Conservation (phyloP, 805 yeast genomes). For the Barnettozyma wickerhamii region DNA sequence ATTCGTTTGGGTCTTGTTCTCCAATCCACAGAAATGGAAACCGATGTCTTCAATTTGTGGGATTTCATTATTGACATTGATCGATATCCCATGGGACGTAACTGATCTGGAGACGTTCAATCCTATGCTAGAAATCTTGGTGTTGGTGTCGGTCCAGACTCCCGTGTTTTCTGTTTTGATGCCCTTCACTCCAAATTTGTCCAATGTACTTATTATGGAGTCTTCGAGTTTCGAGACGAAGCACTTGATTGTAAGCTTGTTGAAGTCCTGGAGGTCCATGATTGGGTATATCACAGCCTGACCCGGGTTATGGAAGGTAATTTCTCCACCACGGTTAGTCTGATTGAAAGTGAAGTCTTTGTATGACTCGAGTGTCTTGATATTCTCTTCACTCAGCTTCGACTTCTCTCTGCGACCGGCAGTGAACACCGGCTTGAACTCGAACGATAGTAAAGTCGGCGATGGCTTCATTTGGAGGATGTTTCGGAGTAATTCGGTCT, state of each 20-base stretch:
- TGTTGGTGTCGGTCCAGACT: slow-evolving; percentile 63
- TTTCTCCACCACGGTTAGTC: slow-evolving; percentile 89
- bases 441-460: slow-evolving; percentile 75
- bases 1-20: slow-evolving; percentile 54
- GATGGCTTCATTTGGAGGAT: slow-evolving; percentile 47
- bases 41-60: slow-evolving; percentile 55
- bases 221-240: slow-evolving; percentile 61
- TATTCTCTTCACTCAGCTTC: slow-evolving; percentile 32
- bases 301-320: slow-evolving; percentile 96
- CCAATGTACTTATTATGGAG: slow-evolving; percentile 47
- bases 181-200: slow-evolving; percentile 38
- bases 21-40: slow-evolving; percentile 83
- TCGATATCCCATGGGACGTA: slow-evolving; percentile 85
- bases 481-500: slow-evolving; percentile 39
- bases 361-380: slow-evolving; percentile 23
- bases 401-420: slow-evolving; percentile 82
- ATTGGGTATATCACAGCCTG: slow-evolving; percentile 85
- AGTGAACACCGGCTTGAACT: slow-evolving; percentile 83
- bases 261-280: slow-evolving; percentile 60
- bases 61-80: slow-evolving; percentile 74
- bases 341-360: slow-evolving; percentile 67
- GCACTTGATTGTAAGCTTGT: slow-evolving; percentile 55
- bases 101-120: slow-evolving; percentile 79
- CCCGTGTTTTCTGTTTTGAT: slow-evolving; percentile 70
- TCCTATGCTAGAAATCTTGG: slow-evolving; percentile 86